Base-by-base conservation (phyloP, 257 asterid genomes). In the Penstemon eatonii region DNA sequence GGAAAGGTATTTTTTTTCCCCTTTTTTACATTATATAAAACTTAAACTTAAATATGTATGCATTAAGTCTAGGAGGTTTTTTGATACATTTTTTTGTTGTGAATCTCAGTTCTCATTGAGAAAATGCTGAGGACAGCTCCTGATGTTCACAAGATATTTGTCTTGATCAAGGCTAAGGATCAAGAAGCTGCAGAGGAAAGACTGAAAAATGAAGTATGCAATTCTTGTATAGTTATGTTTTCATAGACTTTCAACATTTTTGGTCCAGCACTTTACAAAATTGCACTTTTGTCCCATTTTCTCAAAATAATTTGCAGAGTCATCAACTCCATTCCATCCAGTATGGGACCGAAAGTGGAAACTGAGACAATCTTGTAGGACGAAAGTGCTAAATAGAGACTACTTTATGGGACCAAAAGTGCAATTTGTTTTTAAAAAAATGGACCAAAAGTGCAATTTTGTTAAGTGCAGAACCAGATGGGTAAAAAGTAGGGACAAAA, bases 51-150 rank as follows among this genome's bases (percentile, higher is more conserved):
- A 25, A 25, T 25, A 25, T 25, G 12, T 19, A 41, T 57, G 63
- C 45, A 57, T 37, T 44, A 46, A 6, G 8, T 46, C 10, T 46
- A 0, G 10, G 33, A 25, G 52, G 7, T 46, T 46, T 5, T 3
- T 6, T 46, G 4, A 7, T 7, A 45, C 63, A 54, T 41, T 56
- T 51, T 58, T 42, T 19, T 6, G 5, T 7, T 19, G 8, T 78
- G 56, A 67, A 42, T 76, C 63, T 54, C 93, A 92, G 98, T 92
- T 79, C 92, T 92, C 56, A 79, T 92, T 7, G 98, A 92, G 81
- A 92, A 92, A 78, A 86, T 89, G 74, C 78, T 92, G 56, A 62
- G 98, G 78, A 86, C 92, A 57, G 80, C 88, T 54, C 98, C 98
- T 60, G 98, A 92, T 81, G 91, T 89, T 65, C 70, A 67, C 39